phyloP scores from a whole-genome alignment of 192 early-diverging fungal species.

The Chytriomyces sp. region DNA sequence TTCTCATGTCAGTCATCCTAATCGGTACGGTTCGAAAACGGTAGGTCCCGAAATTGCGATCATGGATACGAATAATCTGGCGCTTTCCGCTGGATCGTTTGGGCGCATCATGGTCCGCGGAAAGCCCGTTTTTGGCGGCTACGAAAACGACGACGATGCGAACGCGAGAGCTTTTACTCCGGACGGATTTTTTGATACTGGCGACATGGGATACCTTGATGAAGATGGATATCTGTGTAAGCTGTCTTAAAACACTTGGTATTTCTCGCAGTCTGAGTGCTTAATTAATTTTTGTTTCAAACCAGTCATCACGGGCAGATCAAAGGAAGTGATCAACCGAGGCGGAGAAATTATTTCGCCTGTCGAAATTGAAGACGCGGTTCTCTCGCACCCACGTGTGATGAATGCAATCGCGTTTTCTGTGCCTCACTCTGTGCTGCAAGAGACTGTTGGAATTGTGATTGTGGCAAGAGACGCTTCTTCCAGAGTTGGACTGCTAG shows the following conservation, averaged over 20 bases:
- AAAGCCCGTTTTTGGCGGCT: slow-evolving; percentile 48
- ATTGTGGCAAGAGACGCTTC: slow-evolving; percentile 32
- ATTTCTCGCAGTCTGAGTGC: not conserved
- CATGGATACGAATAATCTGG: not conserved
- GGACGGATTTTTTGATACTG: slow-evolving; percentile 82
- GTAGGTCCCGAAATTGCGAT: slow-evolving; percentile 12
- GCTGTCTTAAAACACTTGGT: slow-evolving; percentile 9
- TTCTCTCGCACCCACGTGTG: slow-evolving; percentile 49
- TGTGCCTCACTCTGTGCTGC: slow-evolving; percentile 46
- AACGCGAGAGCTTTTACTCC: slow-evolving; percentile 40
- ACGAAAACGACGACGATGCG: slow-evolving; percentile 42
- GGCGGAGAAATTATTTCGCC: slow-evolving; percentile 93
- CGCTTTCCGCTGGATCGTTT: slow-evolving; percentile 32
- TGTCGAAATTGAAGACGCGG: slow-evolving; percentile 75
- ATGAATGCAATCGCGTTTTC: slow-evolving; percentile 51
- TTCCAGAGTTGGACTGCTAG: slow-evolving; percentile 26
- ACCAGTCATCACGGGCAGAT: slow-evolving; percentile 72
- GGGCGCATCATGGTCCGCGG: slow-evolving; percentile 53
- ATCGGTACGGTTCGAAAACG: not conserved
- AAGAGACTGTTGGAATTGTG: slow-evolving; percentile 54
- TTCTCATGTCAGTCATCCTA: not conserved
- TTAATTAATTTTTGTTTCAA: not conserved
- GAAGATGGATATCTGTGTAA: slow-evolving; percentile 68
- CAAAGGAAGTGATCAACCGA: slow-evolving; percentile 90
- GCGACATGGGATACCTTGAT: slow-evolving; percentile 83